Percentiles rank a stretch among this genome's conserved stretches.
Conservation (phyloP, 1,284 basidiomycete species). For the Irpex sp. region DNA sequence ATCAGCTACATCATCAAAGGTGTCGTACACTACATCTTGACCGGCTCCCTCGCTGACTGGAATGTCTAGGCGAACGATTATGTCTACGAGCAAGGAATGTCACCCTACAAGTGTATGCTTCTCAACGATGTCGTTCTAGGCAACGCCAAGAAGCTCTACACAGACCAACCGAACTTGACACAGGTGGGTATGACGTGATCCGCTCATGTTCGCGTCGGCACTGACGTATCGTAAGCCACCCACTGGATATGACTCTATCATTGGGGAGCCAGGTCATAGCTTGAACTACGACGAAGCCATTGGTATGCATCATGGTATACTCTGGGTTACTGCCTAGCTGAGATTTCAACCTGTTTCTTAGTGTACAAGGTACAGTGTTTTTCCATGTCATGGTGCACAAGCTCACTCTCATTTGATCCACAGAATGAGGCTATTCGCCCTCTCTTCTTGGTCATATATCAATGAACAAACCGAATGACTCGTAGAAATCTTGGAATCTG, state of each 20-base stretch:
- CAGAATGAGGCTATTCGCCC: slow-evolving; percentile 22
- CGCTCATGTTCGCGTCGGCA: too few relatives aligned
- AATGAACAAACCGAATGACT: not conserved
- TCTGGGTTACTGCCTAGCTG: not conserved
- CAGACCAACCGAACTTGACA: slow-evolving; percentile 11
- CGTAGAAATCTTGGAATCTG: not conserved
- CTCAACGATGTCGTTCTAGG: slow-evolving; percentile 23
- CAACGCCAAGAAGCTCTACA: slow-evolving; percentile 14
- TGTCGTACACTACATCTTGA: not conserved
- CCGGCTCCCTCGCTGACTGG: not conserved
- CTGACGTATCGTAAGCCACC: too few relatives aligned
- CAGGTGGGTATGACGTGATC: slow-evolving; percentile 11
- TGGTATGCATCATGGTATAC: slow-evolving; percentile 12
- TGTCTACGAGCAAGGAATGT: slow-evolving; percentile 10
- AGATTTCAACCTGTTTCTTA: not conserved
- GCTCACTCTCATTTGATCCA: not conserved
- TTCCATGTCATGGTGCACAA: not conserved
- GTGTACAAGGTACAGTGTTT: slow-evolving; percentile 11
- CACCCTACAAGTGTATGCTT: slow-evolving; percentile 17
- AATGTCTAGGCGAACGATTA: slow-evolving; percentile 16
- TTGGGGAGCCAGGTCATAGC: slow-evolving; percentile 22
- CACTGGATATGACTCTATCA: slow-evolving; percentile 16
- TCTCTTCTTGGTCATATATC: not conserved
- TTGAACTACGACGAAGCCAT: slow-evolving; percentile 25
- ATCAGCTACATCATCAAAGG: slow-evolving; percentile 16